A percentile compares a stretch with the other conserved stretches of the same genome.
These are phyloP conservation scores for Colletotrichum higginsianum DNA, from an alignment of 2,329 filamentous ascomycete genomes.

Conservation along the genomic window DNA sequence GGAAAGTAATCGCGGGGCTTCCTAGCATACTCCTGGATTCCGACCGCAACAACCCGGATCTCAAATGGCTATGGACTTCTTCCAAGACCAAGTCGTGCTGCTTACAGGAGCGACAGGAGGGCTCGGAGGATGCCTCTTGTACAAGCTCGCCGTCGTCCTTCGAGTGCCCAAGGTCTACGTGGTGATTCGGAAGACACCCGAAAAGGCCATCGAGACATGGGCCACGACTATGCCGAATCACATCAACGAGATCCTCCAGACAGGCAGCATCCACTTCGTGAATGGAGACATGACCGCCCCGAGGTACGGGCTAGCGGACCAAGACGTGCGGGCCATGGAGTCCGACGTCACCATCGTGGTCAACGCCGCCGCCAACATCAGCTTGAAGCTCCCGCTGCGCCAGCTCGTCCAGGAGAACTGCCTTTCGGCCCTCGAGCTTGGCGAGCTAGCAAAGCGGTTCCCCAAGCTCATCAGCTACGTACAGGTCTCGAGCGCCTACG, in stretches of 20 bases:
- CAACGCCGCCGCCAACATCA: background rate
- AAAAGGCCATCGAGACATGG: conserved; percentile 3
- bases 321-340: background rate
- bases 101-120: background rate
- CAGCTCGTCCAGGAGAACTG: background rate
- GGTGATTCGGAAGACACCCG: conserved; percentile 2
- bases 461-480: background rate
- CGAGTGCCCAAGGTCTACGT: conserved; percentile 6
- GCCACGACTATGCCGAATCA: background rate
- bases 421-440: background rate
- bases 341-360: background rate
- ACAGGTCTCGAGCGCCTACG: background rate
- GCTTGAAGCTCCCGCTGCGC: background rate
- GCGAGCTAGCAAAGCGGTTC: background rate
- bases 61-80: background rate
- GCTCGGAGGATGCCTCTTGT: background rate
- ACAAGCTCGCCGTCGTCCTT: background rate
- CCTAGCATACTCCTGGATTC: too few species aligned
- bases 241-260: background rate
- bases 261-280: background rate
- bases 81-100: background rate
- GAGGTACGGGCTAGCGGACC: background rate
- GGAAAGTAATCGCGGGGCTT: background rate
- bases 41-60: too few species aligned
- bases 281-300: background rate